Percentiles rank a stretch among this genome's conserved stretches.
These are phyloP conservation scores for Glaciozyma martinii DNA, from an alignment of 768 basidiomycete species.

Conservation along the genomic window DNA sequence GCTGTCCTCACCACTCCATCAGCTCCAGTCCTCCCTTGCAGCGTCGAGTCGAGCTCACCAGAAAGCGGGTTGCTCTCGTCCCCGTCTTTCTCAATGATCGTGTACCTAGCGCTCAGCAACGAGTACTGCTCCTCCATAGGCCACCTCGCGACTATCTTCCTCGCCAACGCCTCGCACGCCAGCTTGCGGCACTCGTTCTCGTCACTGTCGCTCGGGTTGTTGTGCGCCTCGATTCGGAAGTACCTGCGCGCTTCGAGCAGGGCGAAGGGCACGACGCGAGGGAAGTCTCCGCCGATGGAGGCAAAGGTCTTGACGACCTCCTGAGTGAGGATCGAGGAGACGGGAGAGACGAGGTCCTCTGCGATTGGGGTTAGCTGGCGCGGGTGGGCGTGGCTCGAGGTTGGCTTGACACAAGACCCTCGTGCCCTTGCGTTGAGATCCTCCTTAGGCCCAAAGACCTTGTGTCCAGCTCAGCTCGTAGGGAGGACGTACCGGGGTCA, in stretches of 20 bases:
- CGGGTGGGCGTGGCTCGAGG: too few relatives aligned
- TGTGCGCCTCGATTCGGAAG: conserved; percentile 18
- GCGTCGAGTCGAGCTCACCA: neutral
- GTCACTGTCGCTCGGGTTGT: conserved; percentile 34
- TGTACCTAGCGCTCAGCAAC: conserved; percentile 24
- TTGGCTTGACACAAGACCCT: too few relatives aligned
- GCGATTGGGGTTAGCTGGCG: neutral
- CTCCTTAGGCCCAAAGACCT: neutral
- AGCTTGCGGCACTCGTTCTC: conserved; percentile 32
- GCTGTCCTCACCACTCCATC: neutral
- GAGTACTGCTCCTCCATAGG: conserved; percentile 24
- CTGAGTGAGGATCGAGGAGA: conserved; percentile 28
- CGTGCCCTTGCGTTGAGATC: neutral
- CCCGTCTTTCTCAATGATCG: conserved; percentile 31
- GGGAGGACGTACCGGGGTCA: conserved; percentile 13
- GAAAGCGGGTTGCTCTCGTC: conserved; percentile 30
- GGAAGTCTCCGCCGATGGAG: conserved; percentile 31
- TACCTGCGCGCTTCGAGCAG: conserved; percentile 30
- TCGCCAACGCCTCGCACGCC: conserved; percentile 26
- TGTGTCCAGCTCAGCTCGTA: neutral
- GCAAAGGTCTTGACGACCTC: conserved; percentile 30
- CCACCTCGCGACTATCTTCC: conserved; percentile 19
- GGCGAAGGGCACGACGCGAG: conserved; percentile 31
- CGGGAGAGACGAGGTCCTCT: conserved; percentile 24
- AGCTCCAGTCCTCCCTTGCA: neutral